Conservation (phyloP, 2,329 filamentous ascomycete genomes). For the Pezicula neosporulosa region DNA sequence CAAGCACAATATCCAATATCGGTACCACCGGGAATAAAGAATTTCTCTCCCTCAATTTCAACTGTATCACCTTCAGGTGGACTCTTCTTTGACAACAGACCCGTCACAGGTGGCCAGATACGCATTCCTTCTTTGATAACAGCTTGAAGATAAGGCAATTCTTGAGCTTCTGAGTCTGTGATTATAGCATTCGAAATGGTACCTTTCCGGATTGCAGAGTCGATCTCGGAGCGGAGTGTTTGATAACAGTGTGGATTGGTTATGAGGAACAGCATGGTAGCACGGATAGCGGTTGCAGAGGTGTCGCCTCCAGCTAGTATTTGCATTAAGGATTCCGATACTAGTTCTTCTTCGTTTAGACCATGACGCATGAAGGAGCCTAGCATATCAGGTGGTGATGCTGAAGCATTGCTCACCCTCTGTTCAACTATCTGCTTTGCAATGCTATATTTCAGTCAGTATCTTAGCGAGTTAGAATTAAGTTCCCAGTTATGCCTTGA, state of each 20-base stretch:
- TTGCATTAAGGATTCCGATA: constrained; percentile 4
- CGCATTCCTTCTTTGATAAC: constrained; percentile 46
- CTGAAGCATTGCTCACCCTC: constrained; percentile 40
- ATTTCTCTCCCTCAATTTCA: not conserved
- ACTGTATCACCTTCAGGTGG: constrained; percentile 4
- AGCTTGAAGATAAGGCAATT: constrained; percentile 24
- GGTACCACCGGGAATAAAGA: constrained; percentile 5
- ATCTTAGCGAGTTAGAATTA: not conserved
- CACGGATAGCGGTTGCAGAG: constrained; percentile 49
- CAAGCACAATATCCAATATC: constrained; percentile 18
- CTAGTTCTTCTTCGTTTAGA: constrained; percentile 5
- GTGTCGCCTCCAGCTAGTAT: constrained; percentile 54
- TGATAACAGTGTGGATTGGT: constrained; percentile 42
- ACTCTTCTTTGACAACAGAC: constrained; percentile 13
- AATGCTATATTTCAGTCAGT: constrained; percentile 23
- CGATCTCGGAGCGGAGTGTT: constrained; percentile 39
- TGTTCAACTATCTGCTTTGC: constrained; percentile 41
- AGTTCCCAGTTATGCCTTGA: constrained; percentile 16
- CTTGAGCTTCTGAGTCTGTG: not conserved
- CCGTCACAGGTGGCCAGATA: constrained; percentile 29
- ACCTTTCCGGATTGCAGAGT: constrained; percentile 19
- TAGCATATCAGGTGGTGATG: constrained; percentile 35
- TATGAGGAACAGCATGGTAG: constrained; percentile 47
- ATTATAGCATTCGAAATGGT: not conserved
- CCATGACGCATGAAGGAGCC: constrained; percentile 44